These are phyloP conservation scores for Hymenotorrendiella dingleyae DNA, from an alignment of 2,329 filamentous ascomycete genomes.

Conservation along the genomic window DNA sequence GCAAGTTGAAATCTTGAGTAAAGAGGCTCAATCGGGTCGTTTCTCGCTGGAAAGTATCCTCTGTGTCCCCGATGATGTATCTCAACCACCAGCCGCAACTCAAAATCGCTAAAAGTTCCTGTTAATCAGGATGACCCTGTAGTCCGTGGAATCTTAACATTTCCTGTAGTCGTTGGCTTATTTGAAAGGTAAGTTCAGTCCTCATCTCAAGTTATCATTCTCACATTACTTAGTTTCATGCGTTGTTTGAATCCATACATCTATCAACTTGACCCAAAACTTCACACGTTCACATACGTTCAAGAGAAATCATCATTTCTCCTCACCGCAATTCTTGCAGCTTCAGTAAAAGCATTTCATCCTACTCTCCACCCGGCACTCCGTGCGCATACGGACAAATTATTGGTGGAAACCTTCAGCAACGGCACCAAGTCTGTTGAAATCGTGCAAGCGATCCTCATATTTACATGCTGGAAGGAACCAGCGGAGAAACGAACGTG, in stretches of 20 bases:
- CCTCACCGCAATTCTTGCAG: conserved; percentile 31
- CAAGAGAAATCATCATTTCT: conserved; percentile 33
- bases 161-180: conserved; percentile 27
- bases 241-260: conserved; percentile 36
- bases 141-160: conserved; percentile 23
- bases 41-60: conserved; percentile 33
- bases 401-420: conserved; percentile 29
- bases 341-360: conserved; percentile 34
- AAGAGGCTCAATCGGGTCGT: conserved; percentile 30
- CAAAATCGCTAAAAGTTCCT: not conserved
- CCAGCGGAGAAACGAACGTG: conserved; percentile 36
- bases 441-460: conserved; percentile 34
- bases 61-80: conserved; percentile 13
- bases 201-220: too few relatives aligned
- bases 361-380: conserved; percentile 30
- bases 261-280: conserved; percentile 33
- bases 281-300: conserved; percentile 36
- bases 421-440: conserved; percentile 34
- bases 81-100: not conserved
- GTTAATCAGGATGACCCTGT: conserved; percentile 26
- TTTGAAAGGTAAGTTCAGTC: conserved; percentile 28
- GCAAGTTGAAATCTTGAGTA: conserved; percentile 32
- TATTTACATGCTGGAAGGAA: conserved; percentile 39
- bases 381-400: conserved; percentile 30
- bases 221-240: conserved; percentile 30